These are phyloP conservation scores for Aspergillus nomiae DNA, from an alignment of 2,329 filamentous ascomycete genomes.

Conservation along the genomic window DNA sequence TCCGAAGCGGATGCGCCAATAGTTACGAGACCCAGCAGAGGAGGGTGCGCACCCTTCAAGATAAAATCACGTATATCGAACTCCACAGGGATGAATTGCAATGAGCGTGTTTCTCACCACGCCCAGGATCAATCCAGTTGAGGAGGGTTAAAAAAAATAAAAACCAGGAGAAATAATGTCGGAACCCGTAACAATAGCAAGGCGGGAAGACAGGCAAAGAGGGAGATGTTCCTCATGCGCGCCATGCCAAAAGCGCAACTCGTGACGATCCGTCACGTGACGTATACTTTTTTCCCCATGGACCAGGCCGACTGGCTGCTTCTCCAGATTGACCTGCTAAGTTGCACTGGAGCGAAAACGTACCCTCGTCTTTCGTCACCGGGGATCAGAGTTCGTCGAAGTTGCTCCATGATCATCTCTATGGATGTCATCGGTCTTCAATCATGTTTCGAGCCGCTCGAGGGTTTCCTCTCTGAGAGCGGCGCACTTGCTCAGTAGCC, in stretches of 20 bases:
- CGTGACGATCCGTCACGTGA: constrained; percentile 40
- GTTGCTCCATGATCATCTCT: constrained; percentile 31
- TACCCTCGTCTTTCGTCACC: neutral
- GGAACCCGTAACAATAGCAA: constrained; percentile 12
- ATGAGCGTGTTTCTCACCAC: constrained; percentile 4
- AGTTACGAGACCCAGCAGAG: constrained; percentile 25
- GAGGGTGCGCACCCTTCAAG: constrained; percentile 30
- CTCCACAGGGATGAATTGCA: constrained; percentile 18
- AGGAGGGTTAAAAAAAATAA: neutral
- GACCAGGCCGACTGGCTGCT: constrained; percentile 2
- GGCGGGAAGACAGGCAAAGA: constrained; percentile 24
- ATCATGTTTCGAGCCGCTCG: constrained; percentile 41
- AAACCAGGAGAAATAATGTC: constrained; percentile 12
- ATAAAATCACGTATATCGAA: constrained; percentile 22
- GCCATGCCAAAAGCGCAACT: constrained; percentile 33
- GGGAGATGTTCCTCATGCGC: constrained; percentile 30
- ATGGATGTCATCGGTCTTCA: constrained; percentile 48
- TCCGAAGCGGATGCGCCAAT: constrained; percentile 33
- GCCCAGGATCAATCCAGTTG: constrained; percentile 1
- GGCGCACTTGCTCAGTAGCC: constrained; percentile 30
- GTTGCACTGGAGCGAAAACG: neutral
- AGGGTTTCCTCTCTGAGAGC: constrained; percentile 39
- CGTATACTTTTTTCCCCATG: constrained; percentile 27
- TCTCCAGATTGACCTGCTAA: neutral
- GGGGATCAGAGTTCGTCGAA: constrained; percentile 10